A percentile compares a stretch with the other conserved stretches of the same genome.
phyloP scores from a whole-genome alignment of 805 yeast species.

The Hyphopichia homilentoma region DNA sequence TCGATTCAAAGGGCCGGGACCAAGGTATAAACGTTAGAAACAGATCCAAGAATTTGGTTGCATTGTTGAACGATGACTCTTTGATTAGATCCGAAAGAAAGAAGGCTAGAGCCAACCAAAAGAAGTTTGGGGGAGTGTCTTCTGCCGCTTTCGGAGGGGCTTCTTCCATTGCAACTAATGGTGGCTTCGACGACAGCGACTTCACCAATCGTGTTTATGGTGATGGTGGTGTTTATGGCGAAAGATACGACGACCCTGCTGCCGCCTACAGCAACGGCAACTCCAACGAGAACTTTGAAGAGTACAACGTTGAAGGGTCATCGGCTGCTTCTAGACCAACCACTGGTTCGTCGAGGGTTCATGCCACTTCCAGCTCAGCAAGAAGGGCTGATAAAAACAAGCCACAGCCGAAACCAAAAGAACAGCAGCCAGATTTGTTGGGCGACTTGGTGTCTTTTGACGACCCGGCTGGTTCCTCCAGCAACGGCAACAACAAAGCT shows the following conservation, averaged over 20 bases:
- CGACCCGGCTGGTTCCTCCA: constrained; percentile 18
- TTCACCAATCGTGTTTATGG: constrained; percentile 56
- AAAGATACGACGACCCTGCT: constrained; percentile 58
- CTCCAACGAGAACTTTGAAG: constrained; percentile 49
- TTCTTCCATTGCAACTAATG: constrained; percentile 28
- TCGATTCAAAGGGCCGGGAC: constrained; percentile 90
- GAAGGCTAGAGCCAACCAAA: constrained; percentile 81
- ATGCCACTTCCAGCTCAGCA: constrained; percentile 19
- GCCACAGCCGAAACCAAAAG: constrained; percentile 21
- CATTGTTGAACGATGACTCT: constrained; percentile 71
- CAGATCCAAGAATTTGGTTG: constrained; percentile 73
- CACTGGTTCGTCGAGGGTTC: constrained; percentile 32
- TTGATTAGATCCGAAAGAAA: constrained; percentile 79
- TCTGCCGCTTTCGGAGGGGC: constrained; percentile 51
- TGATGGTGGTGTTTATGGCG: constrained; percentile 69
- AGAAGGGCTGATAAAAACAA: constrained; percentile 22
- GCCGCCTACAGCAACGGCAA: constrained; percentile 34
- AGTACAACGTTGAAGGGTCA: constrained; percentile 47
- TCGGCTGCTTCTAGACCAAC: constrained; percentile 30
- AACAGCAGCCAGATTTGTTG: constrained; percentile 45
- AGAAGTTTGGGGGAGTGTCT: constrained; percentile 79
- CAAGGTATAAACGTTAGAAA: constrained; percentile 95
- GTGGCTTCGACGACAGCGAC: constrained; percentile 48
- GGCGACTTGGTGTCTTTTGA: constrained; percentile 45
- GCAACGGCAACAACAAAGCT: constrained; percentile 15